Evolutionary conservation across 495 filamentous ascomycete species (phyloP).

Genomic region (Gamarada debralockiae): DNA sequence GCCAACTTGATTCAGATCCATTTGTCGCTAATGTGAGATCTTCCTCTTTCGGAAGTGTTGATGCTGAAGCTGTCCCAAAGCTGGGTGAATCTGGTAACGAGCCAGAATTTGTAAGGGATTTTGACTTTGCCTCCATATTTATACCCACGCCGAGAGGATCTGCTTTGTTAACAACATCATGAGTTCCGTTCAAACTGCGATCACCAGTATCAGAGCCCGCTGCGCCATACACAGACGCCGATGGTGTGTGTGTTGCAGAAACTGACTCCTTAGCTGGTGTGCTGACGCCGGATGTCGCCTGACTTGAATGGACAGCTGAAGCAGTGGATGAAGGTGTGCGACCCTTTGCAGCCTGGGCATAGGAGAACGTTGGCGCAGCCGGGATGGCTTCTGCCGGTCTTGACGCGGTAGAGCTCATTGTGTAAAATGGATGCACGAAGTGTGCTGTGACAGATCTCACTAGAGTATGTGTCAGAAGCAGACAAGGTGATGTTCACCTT

Average conservation of each 20-base stretch:
- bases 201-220: conserved; percentile 20
- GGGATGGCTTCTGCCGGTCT: conserved; percentile 15
- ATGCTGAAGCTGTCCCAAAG: conserved; percentile 60
- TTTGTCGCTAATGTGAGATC: conserved; percentile 54
- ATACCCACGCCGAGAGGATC: conserved; percentile 17
- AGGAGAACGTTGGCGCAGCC: conserved; percentile 61
- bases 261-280: conserved; percentile 19
- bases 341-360: conserved; percentile 92
- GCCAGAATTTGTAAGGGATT: conserved; percentile 9
- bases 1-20: conserved; percentile 41
- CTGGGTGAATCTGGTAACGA: conserved; percentile 67
- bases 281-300: conserved; percentile 34
- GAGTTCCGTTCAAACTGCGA: conserved; percentile 20
- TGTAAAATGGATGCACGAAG: neutral
- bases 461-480: conserved; percentile 2
- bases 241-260: conserved; percentile 18
- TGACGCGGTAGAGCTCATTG: conserved; percentile 23
- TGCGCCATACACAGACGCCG: neutral
- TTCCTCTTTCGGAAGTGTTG: conserved; percentile 61
- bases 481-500: conserved; percentile 4
- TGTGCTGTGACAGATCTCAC: neutral
- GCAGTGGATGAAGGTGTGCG: conserved; percentile 37
- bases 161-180: conserved; percentile 9
- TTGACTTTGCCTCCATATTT: conserved; percentile 19
- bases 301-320: conserved; percentile 16